Evolutionary conservation across 257 asterid genomes (phyloP), one percentile per base, ranked within the genome.

Genomic region (Thymus quinquecostatus): DNA sequence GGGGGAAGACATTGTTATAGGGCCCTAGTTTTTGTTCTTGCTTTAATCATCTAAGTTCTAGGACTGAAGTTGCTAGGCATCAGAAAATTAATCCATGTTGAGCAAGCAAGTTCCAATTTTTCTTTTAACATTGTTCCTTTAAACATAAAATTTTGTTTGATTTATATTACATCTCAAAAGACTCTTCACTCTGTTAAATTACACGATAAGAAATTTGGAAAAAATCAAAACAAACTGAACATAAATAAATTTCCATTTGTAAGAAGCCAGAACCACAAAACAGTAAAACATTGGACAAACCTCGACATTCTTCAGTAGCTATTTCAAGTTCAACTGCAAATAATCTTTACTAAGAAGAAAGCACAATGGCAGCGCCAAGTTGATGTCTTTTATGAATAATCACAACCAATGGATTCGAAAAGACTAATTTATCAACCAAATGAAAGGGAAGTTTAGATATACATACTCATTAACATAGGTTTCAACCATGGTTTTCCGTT

Each of bases 391-490:
- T 32, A 30, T 33, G 38, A 70, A 36, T 61, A 71, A 10, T 11
- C 71, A 33, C 10, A 43, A 55, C 38, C 47, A 11, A 54, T 6
- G 2, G 29, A 61, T 40, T 51, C 41, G 34, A 60, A 7, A n/a
- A 36, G 33, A 40, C 54, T 33, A 21, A 65, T 33, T 60, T 47
- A 30, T 38, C 57, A 58, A 68, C 33, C 41, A 53, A 67, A 45
- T 74, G 11, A 27, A 69, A 70, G 28, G 73, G 60, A 64, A 40
- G 47, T 10, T 48, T 38, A 44, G 64, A 61, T 51, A 38, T 32
- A 64, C 30, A 50, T 87, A 91, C 97, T 80, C 80, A 81, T 76
- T 83, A 64, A 91, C 92, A 80, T 73, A 87, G 56, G 75, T 60
- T 86, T 81, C 80, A 74, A 86, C 83, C 86, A 88, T 65, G 5